Evolutionary conservation across 768 basidiomycete genomes (phyloP).

Genomic region (Cyathus striatus): DNA sequence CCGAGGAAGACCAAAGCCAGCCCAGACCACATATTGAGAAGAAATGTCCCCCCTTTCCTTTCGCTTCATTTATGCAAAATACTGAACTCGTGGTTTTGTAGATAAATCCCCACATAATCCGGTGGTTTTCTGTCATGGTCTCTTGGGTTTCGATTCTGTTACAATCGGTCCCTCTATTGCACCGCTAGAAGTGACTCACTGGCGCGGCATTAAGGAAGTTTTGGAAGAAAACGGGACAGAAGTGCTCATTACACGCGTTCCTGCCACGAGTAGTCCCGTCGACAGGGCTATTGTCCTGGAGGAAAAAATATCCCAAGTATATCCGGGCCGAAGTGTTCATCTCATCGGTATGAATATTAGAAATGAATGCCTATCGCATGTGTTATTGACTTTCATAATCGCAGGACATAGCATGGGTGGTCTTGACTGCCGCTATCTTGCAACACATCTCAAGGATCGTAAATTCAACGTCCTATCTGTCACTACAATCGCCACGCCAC

Average conservation of each 20-base stretch:
- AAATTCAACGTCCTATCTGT: slow-evolving; percentile 81
- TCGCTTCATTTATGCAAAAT: not conserved
- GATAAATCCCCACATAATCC: slow-evolving; percentile 80
- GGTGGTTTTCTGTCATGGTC: slow-evolving; percentile 92
- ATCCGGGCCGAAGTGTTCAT: slow-evolving; percentile 82
- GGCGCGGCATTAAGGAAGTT: slow-evolving; percentile 95
- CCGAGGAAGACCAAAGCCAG: slow-evolving; percentile 48
- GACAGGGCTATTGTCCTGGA: slow-evolving; percentile 91
- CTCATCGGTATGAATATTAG: slow-evolving; percentile 64
- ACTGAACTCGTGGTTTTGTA: slow-evolving; percentile 23
- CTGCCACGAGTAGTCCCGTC: slow-evolving; percentile 83
- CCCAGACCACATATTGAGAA: slow-evolving; percentile 39
- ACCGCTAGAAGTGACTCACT: slow-evolving; percentile 85
- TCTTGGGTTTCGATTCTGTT: slow-evolving; percentile 85
- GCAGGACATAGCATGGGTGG: slow-evolving; percentile 85
- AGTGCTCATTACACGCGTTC: slow-evolving; percentile 90
- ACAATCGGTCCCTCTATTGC: slow-evolving; percentile 73
- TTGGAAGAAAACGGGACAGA: slow-evolving; percentile 85
- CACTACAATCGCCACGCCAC: slow-evolving; percentile 94
- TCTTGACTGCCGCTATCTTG: slow-evolving; percentile 88
- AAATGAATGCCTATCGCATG: too few relatives aligned
- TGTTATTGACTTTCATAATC: too few relatives aligned
- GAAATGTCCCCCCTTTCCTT: slow-evolving; percentile 53
- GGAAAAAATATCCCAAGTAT: slow-evolving; percentile 70
- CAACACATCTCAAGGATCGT: slow-evolving; percentile 68